Base-by-base conservation (phyloP, 2,329 filamentous ascomycete species). In the Fusarium oxysporum region DNA sequence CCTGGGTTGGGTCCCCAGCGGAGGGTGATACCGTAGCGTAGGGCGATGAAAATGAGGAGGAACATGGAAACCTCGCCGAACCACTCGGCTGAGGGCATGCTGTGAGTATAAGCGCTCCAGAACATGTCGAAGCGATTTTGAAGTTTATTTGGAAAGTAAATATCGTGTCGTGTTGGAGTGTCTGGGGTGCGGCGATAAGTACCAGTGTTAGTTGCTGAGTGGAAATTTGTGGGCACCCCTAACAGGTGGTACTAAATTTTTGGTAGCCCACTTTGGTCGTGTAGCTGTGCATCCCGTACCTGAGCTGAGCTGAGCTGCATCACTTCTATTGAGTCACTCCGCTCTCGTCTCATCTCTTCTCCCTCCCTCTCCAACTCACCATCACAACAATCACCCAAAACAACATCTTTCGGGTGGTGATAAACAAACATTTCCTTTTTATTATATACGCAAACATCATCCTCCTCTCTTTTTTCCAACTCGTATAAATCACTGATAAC, bases 291-390 rank as follows among this genome's bases (percentile, higher is more conserved):
- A n/a, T 58, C 51, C 50, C 51, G 37, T n/a, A 12, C 17, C 32
- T 17, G 43, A 37, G 54, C 33, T 28, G 44, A 47, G 21, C 32
- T 44, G 51, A 23, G 58, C 50, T 38, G 51, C 59, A 37, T 45
- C 45, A 32, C 35, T 25, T 30, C n/a, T 21, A 21, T 28, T 64
- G 53, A 54, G 33, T 56, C 65, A 48, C 65, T 60, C 51, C 21
- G 40, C 33, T 60, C 40, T 35, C 35, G 23, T 33, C 54, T 23
- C 38, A 43, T 35, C 54, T 51, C 58, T 25, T 60, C 59, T 50
- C 45, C 51, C 28, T 48, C 56, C 50, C 56, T 57, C 58, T 48
- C 28, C 43, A 45, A 17, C 32, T 19, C 59, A 32, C 17, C 45
- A 61, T 21, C 32, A 37, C n/a, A 40, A 41, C 37, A 30, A 19